Evolutionary conservation across 306 rosid species (phyloP).

Genomic region (Cicer yamashitae): DNA sequence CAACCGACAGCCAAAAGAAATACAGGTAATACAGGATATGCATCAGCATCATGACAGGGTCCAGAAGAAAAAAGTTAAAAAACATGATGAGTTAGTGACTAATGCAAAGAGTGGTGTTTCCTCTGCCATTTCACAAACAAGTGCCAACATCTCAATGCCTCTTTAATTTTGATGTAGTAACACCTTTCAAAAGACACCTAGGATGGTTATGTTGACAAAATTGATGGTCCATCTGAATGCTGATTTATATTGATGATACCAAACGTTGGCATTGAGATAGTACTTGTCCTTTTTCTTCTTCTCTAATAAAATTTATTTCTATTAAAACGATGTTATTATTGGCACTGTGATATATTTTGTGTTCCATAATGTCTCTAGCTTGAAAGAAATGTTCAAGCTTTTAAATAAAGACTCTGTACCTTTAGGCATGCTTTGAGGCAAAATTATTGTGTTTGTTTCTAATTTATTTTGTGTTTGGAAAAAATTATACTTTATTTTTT

Average conservation of each 20-base stretch:
- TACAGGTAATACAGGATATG: constrained; percentile 42
- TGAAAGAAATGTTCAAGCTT: constrained; percentile 8
- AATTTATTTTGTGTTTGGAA: too few species aligned
- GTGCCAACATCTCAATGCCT: constrained; percentile 35
- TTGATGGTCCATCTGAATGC: constrained; percentile 69
- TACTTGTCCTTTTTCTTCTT: background rate
- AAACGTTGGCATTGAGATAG: constrained; percentile 60
- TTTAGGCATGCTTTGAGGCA: too few species aligned
- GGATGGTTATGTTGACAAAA: constrained; percentile 57
- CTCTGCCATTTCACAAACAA: constrained; percentile 37
- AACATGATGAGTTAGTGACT: constrained; percentile 36
- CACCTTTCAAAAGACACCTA: constrained; percentile 57
- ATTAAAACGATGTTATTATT: background rate
- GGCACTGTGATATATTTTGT: background rate
- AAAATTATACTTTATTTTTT: too few species aligned
- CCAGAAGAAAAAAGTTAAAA: constrained; percentile 36
- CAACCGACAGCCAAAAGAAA: constrained; percentile 49
- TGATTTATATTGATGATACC: constrained; percentile 68
- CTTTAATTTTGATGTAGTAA: constrained; percentile 37
- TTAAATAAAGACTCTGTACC: too few species aligned
- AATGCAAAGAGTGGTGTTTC: constrained; percentile 44
- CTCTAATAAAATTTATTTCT: constrained; percentile 1
- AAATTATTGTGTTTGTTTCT: too few species aligned
- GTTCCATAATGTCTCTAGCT: background rate
- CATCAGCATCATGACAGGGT: constrained; percentile 39